Evolutionary conservation across 2,329 filamentous ascomycete genomes (phyloP).

Genomic region (Colletotrichum graminicola): DNA sequence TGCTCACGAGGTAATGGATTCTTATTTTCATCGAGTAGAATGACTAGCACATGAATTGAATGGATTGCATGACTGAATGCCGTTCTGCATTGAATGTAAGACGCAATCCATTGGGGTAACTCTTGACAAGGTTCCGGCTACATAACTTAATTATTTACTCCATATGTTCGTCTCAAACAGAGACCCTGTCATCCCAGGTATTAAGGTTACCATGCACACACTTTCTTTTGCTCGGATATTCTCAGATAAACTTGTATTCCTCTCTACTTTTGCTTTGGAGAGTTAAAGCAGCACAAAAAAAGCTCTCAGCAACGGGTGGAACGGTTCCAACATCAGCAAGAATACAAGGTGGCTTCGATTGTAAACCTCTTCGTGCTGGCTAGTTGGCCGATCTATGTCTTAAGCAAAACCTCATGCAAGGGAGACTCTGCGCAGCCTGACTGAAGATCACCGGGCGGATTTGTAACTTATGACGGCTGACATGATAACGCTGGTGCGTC

Average conservation of each 20-base stretch:
- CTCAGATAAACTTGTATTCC: neutral
- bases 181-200: neutral
- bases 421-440: neutral
- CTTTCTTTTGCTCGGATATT: neutral
- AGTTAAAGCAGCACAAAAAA: neutral
- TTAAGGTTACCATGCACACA: conserved; percentile 1
- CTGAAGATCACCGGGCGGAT: neutral
- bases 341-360: neutral
- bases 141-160: neutral
- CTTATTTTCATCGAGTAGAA: neutral
- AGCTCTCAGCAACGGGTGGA: neutral
- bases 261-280: too few species aligned
- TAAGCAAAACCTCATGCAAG: neutral
- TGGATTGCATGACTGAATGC: neutral
- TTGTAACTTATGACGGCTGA: neutral
- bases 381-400: neutral
- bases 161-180: neutral
- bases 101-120: neutral
- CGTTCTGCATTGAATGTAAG: neutral
- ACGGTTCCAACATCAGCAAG: neutral
- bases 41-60: neutral
- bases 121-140: neutral
- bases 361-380: neutral
- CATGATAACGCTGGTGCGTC: neutral
- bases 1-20: conserved; percentile 27